These are phyloP conservation scores for Zarea fungicola DNA, from an alignment of 2,329 filamentous ascomycete species.

Conservation along the genomic window DNA sequence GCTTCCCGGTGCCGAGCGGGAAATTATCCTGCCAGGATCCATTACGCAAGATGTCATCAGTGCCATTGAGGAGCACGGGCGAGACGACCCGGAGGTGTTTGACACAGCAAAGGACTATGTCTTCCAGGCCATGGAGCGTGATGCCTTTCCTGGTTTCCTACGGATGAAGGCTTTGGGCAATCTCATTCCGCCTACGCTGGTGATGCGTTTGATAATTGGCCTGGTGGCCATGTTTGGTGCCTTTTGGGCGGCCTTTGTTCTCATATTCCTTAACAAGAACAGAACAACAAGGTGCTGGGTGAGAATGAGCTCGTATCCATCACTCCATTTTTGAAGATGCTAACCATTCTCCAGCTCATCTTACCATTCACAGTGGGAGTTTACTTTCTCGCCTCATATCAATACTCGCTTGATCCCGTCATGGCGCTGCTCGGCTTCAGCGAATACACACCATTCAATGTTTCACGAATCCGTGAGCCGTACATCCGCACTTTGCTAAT, in stretches of 20 bases:
- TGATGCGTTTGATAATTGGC: constrained; percentile 79
- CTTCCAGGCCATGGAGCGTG: constrained; percentile 98
- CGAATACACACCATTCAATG: constrained; percentile 95
- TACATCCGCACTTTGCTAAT: constrained; percentile 83
- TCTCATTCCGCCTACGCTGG: constrained; percentile 82
- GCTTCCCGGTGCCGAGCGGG: constrained; percentile 88
- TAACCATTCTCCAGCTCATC: constrained; percentile 47
- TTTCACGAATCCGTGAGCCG: constrained; percentile 80
- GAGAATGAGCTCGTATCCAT: constrained; percentile 33
- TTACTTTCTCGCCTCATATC: constrained; percentile 84
- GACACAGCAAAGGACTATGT: constrained; percentile 98
- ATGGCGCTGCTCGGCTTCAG: constrained; percentile 85
- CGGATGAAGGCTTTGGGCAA: constrained; percentile 94
- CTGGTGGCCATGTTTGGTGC: constrained; percentile 82
- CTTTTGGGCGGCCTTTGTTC: constrained; percentile 89
- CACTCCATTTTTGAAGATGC: too few relatives aligned
- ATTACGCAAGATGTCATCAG: constrained; percentile 83
- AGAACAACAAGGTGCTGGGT: constrained; percentile 79
- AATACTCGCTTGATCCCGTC: constrained; percentile 91
- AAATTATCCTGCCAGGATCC: constrained; percentile 85
- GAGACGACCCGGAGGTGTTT: constrained; percentile 96
- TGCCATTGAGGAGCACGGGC: constrained; percentile 82
- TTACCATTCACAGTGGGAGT: constrained; percentile 88
- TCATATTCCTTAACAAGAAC: constrained; percentile 82
- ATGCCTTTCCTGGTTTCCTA: constrained; percentile 96